phyloP scores from a whole-genome alignment of 2,329 filamentous ascomycete species.

The Hymenoscyphus occultus region DNA sequence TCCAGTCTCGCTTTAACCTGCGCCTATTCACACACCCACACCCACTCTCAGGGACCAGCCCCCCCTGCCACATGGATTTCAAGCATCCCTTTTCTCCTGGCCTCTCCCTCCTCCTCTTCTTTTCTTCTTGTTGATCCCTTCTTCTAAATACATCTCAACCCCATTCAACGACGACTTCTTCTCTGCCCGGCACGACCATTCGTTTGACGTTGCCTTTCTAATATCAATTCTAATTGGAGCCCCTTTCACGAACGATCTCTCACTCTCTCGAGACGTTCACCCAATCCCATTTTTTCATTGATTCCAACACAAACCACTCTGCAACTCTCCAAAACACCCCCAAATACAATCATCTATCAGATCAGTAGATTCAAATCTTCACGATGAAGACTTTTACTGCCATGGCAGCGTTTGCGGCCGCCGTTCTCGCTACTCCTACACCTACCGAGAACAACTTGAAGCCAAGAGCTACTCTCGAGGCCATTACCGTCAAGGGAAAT shows the following conservation, averaged over 20 bases:
- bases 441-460: slow-evolving; percentile 18
- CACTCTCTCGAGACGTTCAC: slow-evolving; percentile 27
- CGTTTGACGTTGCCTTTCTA: slow-evolving; percentile 27
- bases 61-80: neutral
- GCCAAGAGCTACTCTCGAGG: slow-evolving; percentile 24
- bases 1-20: neutral
- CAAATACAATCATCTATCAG: neutral
- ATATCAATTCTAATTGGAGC: slow-evolving; percentile 20
- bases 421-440: slow-evolving; percentile 25
- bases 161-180: slow-evolving; percentile 1
- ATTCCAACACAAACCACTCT: slow-evolving; percentile 4
- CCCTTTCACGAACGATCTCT: slow-evolving; percentile 22
- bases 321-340: neutral
- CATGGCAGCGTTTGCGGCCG: slow-evolving; percentile 32
- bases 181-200: slow-evolving; percentile 20
- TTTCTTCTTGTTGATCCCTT: neutral
- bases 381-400: slow-evolving; percentile 33
- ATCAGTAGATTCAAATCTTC: neutral
- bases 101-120: neutral
- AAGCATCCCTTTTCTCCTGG: slow-evolving; percentile 6
- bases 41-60: neutral
- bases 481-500: slow-evolving; percentile 36
- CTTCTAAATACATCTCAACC: neutral
- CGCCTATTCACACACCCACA: neutral
- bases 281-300: slow-evolving; percentile 11